Evolutionary conservation across 768 basidiomycete species (phyloP), one percentile per base, ranked within the genome.

Genomic region (Leccinum variicolor): DNA sequence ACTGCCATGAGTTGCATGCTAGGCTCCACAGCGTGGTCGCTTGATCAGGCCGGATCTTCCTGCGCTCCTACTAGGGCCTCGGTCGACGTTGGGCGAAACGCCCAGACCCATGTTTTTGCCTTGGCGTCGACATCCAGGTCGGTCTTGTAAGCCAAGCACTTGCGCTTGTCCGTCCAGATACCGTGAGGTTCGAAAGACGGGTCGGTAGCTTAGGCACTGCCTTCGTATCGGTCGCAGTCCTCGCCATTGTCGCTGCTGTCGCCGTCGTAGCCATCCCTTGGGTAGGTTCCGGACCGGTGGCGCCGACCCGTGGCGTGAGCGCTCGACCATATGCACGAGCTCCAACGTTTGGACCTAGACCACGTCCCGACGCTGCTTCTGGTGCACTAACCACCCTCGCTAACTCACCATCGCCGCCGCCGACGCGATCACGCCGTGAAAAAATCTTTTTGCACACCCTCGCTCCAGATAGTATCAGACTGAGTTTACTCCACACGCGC

Each of bases 61-160:
- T 21, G 14, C 45, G 50, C 55, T 54, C 46, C 41, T 19, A 43
- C 31, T 33, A 33, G 31, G n/a, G 41, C 19, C 28, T 34, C 2
- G 59, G 59, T 53, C 62, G 52, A 23, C 52, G 58, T 47, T 63
- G 59, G 48, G 51, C 46, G 17, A 62, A 58, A 7, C 58, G 54
- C 3, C 58, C 53, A 25, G 53, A 43, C 25, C 41, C 36, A 19
- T 50, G 54, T 4, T 25, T 52, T 6, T 14, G 43, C 10, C 2
- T 49, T 4, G 54, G 23, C 5, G 56, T 67, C 29, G 62, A 50
- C n/a, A 26, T 53, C 39, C 56, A 29, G 10, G n/a, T 47, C 28
- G 59, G 33, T 21, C 46, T 57, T 1, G 33, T 6, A 31, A 55
- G 10, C 59, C 54, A 36, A 10, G 25, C 43, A 23, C 52, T 41